Evolutionary conservation across 2,329 filamentous ascomycete genomes (phyloP).

Genomic region (Colletotrichum noveboracense): DNA sequence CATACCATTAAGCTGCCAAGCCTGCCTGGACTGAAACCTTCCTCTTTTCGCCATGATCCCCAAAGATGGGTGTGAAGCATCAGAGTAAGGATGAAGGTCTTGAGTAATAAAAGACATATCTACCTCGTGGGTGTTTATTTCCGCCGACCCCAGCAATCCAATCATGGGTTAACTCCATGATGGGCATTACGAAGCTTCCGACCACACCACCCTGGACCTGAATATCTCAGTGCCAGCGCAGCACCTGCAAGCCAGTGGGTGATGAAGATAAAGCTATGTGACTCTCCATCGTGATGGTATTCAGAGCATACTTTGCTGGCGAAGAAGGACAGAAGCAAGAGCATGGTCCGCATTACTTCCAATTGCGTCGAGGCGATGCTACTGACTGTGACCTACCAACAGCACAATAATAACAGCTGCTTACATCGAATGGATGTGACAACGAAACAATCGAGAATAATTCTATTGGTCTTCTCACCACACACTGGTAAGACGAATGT

Average conservation of each 20-base stretch:
- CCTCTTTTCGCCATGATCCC: fast-evolving
- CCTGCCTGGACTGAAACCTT: fast-evolving
- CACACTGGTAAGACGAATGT: not conserved
- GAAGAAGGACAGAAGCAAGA: not conserved
- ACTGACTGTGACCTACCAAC: too few relatives aligned
- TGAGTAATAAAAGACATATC: not conserved
- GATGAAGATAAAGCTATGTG: fast-evolving
- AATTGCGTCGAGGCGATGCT: not conserved
- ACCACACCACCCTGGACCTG: fast-evolving
- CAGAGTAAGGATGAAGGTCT: not conserved
- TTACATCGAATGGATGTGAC: too few relatives aligned
- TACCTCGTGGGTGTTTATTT: fast-evolving
- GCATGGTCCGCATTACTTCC: not conserved
- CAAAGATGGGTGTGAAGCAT: too few relatives aligned
- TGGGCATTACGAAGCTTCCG: not conserved
- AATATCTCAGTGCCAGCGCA: not conserved
- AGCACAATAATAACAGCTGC: too few relatives aligned
- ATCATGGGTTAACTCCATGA: not conserved
- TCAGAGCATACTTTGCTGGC: not conserved
- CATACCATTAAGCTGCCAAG: not conserved
- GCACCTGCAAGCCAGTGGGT: not conserved
- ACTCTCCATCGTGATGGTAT: not conserved
- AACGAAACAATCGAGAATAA: too few relatives aligned
- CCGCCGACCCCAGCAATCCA: not conserved
- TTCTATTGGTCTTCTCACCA: not conserved